phyloP scores from a whole-genome alignment of 306 rosid genomes.

The Sicyos edulis region DNA sequence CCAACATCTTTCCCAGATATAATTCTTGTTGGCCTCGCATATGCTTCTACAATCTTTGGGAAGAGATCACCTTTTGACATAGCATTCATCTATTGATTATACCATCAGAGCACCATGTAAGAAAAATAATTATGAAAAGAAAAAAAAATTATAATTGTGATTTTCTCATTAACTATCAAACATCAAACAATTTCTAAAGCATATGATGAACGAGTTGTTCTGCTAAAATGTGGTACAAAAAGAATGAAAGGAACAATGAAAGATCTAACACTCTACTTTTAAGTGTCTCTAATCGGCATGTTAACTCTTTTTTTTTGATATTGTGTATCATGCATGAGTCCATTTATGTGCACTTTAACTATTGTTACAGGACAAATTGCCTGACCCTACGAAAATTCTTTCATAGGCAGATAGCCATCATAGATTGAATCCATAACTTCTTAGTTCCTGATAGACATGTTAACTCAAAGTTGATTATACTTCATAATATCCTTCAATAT shows the following conservation, averaged over 20 bases:
- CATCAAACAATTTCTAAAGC: neutral
- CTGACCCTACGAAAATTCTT: too few species aligned
- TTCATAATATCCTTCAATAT: neutral
- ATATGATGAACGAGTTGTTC: neutral
- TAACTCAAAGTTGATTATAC: neutral
- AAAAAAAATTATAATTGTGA: neutral
- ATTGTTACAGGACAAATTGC: too few species aligned
- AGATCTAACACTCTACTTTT: neutral
- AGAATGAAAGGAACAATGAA: neutral
- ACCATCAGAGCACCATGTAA: neutral
- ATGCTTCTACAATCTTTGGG: conserved; percentile 79
- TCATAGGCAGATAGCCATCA: too few species aligned
- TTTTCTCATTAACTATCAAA: neutral
- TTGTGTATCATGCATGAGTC: too few species aligned
- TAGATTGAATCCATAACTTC: too few species aligned
- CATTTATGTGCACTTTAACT: too few species aligned
- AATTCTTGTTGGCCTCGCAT: conserved; percentile 91
- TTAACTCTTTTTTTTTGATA: too few species aligned
- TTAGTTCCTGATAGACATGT: neutral
- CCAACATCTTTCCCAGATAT: conserved; percentile 75
- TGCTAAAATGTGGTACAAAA: neutral
- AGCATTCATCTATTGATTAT: conserved; percentile 64
- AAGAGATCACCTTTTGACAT: conserved; percentile 57
- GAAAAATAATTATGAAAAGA: neutral
- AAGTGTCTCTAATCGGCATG: neutral